A percentile compares a stretch with the other conserved stretches of the same genome.
phyloP scores from a whole-genome alignment of 202 grass and related monocot species.

The Digitaria exilis region DNA sequence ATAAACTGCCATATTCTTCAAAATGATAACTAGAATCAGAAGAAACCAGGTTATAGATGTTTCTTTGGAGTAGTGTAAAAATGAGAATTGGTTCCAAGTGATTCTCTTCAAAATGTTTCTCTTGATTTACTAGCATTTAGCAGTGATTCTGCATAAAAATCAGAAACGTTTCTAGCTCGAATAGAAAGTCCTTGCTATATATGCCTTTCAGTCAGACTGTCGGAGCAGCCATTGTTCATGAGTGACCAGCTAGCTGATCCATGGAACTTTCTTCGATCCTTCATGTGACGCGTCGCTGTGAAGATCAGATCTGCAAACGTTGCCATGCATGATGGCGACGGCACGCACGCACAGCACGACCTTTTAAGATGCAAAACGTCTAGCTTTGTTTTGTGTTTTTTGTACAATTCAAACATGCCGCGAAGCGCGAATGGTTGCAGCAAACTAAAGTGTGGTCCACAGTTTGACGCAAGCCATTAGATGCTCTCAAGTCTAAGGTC shows the following conservation, averaged over 20 bases:
- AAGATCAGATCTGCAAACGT: constrained; percentile 13
- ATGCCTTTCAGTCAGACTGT: background rate
- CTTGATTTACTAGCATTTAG: too few relatives aligned
- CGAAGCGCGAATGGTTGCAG: background rate
- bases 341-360: background rate
- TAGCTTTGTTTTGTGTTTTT: background rate
- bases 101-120: too few relatives aligned
- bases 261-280: background rate
- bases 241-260: background rate
- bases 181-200: too few relatives aligned
- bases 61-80: too few relatives aligned
- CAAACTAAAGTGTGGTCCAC: background rate
- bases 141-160: too few relatives aligned
- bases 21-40: too few relatives aligned
- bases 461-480: background rate
- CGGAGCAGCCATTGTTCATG: background rate
- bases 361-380: background rate
- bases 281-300: constrained; percentile 47
- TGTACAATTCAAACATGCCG: background rate
- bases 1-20: too few relatives aligned
- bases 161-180: too few relatives aligned
- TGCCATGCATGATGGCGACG: constrained; percentile 2
- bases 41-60: too few relatives aligned
- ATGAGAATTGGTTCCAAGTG: too few relatives aligned
- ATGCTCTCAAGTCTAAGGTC: constrained; percentile 7